Percentiles rank a stretch among this genome's conserved stretches.
phyloP scores from a whole-genome alignment of 352 stramenopile genomes.

The Globisporangium ultimum region DNA sequence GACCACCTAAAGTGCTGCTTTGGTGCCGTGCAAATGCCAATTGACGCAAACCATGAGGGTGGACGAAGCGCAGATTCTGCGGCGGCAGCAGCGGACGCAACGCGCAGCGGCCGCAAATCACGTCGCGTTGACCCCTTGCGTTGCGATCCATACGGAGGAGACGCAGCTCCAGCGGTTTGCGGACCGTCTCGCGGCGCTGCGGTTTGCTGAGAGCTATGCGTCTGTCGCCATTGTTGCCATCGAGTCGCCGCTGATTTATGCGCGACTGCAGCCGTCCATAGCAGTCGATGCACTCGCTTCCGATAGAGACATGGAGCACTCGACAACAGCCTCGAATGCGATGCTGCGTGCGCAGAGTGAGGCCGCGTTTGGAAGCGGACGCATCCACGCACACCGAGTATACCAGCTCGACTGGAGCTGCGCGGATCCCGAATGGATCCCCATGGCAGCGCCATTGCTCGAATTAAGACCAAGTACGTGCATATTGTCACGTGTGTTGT shows the following conservation, averaged over 20 bases:
- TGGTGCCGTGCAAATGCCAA: not conserved
- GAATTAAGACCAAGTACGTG: slow-evolving; percentile 6
- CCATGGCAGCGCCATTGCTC: slow-evolving; percentile 2
- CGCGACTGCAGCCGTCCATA: not conserved
- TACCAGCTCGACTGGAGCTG: slow-evolving; percentile 48
- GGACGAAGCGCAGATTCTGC: too few relatives aligned
- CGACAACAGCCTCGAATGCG: not conserved
- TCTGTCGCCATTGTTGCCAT: slow-evolving; percentile 6
- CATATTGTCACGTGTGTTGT: not conserved
- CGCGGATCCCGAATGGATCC: slow-evolving; percentile 41
- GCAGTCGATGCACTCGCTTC: not conserved
- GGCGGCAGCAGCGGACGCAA: too few relatives aligned
- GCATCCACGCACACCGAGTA: slow-evolving; percentile 46
- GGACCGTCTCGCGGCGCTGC: slow-evolving; percentile 4
- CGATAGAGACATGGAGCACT: not conserved
- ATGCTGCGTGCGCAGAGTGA: not conserved
- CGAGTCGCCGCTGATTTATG: slow-evolving; percentile 16
- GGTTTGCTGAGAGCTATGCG: not conserved
- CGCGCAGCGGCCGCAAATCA: too few relatives aligned
- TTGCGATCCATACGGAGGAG: slow-evolving; percentile 27
- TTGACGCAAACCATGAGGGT: too few relatives aligned
- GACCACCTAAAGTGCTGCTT: not conserved
- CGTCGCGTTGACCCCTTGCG: slow-evolving; percentile 8
- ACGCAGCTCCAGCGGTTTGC: slow-evolving; percentile 29
- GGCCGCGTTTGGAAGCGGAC: slow-evolving; percentile 18